Evolutionary conservation across 768 basidiomycete genomes (phyloP).

Genomic region (Rhodosporidiobolus sp.): DNA sequence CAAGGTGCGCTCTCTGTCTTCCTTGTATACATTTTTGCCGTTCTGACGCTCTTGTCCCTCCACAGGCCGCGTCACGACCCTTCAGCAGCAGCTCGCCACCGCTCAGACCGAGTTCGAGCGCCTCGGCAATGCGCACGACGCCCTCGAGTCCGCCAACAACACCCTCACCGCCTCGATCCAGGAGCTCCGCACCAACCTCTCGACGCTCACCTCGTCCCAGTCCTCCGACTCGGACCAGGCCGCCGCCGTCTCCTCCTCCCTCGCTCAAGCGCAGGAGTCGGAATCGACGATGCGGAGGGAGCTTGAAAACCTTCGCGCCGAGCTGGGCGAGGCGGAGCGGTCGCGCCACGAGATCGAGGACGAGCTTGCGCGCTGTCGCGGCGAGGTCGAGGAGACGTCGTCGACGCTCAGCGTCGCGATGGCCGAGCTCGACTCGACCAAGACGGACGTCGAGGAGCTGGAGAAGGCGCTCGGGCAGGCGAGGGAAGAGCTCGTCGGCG

Average conservation of each 20-base stretch:
- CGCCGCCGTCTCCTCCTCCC: conserved; percentile 20
- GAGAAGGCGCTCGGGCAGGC: conserved; percentile 12
- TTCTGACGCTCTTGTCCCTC: neutral
- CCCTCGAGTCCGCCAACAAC: conserved; percentile 13
- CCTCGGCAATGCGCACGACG: conserved; percentile 11
- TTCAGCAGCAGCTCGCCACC: conserved; percentile 24
- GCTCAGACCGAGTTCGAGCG: conserved; percentile 22
- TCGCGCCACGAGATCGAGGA: conserved; percentile 18
- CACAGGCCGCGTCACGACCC: conserved; percentile 18
- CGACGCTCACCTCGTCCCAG: conserved; percentile 10
- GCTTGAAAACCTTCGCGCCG: conserved; percentile 11
- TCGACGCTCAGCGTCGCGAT: conserved; percentile 18
- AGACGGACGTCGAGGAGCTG: conserved; percentile 18
- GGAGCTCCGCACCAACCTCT: conserved; percentile 24
- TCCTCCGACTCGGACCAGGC: conserved; percentile 21
- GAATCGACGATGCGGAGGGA: conserved; percentile 6
- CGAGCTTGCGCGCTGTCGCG: conserved; percentile 21
- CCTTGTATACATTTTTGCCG: too few relatives aligned
- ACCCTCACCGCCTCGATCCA: conserved; percentile 16
- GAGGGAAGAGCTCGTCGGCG: neutral
- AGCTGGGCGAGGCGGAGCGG: conserved; percentile 13
- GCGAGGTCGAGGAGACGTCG: conserved; percentile 32
- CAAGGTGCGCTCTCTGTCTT: conserved; percentile 6
- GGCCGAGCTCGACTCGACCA: conserved; percentile 30
- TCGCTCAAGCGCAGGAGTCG: conserved; percentile 20